These are phyloP conservation scores for Syncephalastrum racemosum DNA, from an alignment of 371 early-diverging fungal species.

Conservation along the genomic window DNA sequence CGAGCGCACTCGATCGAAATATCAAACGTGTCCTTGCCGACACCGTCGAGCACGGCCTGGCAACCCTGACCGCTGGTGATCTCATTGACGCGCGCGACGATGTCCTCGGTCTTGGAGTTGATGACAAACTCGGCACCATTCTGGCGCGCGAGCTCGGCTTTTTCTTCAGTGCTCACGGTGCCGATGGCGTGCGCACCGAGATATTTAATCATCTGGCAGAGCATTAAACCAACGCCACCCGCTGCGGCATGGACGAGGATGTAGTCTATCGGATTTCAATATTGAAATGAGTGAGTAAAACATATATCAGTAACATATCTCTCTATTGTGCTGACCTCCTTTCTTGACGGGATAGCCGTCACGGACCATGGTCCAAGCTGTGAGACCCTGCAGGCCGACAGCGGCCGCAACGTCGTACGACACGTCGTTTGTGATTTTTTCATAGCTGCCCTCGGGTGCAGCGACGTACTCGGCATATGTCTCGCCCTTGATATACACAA, in stretches of 20 bases:
- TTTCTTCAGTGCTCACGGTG: conserved; percentile 81
- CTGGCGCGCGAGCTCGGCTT: conserved; percentile 70
- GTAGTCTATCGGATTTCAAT: conserved; percentile 46
- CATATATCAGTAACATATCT: not conserved
- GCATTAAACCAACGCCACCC: conserved; percentile 84
- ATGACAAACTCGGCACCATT: conserved; percentile 82
- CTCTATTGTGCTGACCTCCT: conserved; percentile 37
- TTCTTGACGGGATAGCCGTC: conserved; percentile 73
- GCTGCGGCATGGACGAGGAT: conserved; percentile 92
- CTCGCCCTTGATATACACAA: conserved; percentile 67
- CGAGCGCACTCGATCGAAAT: conserved; percentile 67
- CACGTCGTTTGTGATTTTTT: conserved; percentile 59
- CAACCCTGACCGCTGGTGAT: conserved; percentile 81
- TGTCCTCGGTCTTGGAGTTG: conserved; percentile 67
- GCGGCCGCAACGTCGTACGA: conserved; percentile 70
- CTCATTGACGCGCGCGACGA: conserved; percentile 67
- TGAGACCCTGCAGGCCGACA: conserved; percentile 71
- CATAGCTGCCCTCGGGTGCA: conserved; percentile 40
- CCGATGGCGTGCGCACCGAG: conserved; percentile 90
- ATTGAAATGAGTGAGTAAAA: not conserved
- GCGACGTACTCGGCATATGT: conserved; percentile 83
- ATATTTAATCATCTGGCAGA: conserved; percentile 74
- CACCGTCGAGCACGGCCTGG: conserved; percentile 89
- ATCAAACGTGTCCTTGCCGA: conserved; percentile 89
- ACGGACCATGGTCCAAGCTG: conserved; percentile 78